Evolutionary conservation across 2,329 filamentous ascomycete species (phyloP).

Genomic region (Hyphodiscus sp.): DNA sequence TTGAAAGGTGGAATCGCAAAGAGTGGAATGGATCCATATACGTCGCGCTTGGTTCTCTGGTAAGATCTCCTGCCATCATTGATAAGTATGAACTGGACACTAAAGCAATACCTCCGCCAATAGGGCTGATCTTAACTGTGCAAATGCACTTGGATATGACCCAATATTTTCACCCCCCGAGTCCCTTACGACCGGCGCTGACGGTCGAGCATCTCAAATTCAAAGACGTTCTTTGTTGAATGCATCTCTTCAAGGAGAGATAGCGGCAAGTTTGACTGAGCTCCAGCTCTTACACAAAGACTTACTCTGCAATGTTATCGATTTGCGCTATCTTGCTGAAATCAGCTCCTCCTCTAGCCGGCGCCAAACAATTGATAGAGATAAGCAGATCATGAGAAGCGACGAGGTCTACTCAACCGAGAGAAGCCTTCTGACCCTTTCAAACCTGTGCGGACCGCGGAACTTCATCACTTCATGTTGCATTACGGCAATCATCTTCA

Average conservation of each 20-base stretch:
- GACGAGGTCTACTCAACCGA: constrained; percentile 10
- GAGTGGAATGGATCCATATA: constrained; percentile 3
- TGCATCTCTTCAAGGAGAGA: not conserved
- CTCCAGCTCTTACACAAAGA: not conserved
- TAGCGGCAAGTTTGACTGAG: not conserved
- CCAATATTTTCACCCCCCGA: constrained; percentile 4
- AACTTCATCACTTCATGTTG: constrained; percentile 11
- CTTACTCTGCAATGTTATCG: constrained; percentile 4
- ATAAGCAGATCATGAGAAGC: constrained; percentile 5
- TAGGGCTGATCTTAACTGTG: constrained; percentile 14
- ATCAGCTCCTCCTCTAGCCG: not conserved
- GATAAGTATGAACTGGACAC: not conserved
- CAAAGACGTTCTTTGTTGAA: not conserved
- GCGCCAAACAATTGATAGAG: not conserved
- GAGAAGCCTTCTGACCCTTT: constrained; percentile 6
- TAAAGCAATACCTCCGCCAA: not conserved
- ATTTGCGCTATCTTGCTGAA: constrained; percentile 3
- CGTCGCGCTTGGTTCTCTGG: constrained; percentile 9
- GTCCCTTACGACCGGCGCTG: not conserved
- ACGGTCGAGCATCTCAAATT: not conserved
- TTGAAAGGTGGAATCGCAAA: constrained; percentile 8
- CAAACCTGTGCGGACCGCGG: constrained; percentile 3
- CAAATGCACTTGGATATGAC: constrained; percentile 8
- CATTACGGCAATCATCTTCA: constrained; percentile 9
- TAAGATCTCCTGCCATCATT: not conserved